phyloP scores from a whole-genome alignment of 169 alveolate species.

The Plasmodium yoelii region DNA sequence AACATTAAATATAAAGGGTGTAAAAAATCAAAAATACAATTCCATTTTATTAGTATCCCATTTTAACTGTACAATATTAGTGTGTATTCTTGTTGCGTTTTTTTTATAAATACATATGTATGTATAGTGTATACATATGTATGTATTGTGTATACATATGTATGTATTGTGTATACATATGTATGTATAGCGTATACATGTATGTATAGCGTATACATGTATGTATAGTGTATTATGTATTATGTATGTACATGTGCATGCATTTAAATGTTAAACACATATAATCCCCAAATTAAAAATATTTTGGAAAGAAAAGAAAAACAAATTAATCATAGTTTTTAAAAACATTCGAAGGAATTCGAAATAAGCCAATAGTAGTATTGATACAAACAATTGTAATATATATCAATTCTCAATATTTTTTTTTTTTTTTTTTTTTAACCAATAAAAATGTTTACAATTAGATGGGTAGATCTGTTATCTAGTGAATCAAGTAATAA shows the following conservation, averaged over 20 bases:
- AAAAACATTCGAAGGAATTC: no score
- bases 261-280: background rate
- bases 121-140: background rate
- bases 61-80: no score
- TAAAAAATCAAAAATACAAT: no score
- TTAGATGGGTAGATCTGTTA: conserved; percentile 87
- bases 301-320: no score
- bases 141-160: background rate
- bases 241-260: background rate
- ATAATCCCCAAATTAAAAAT: no score
- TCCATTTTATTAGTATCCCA: no score
- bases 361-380: no score
- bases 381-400: no score
- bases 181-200: background rate
- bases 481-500: conserved; percentile 86
- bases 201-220: background rate
- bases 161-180: conserved; percentile 1
- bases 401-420: no score
- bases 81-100: background rate
- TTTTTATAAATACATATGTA: background rate
- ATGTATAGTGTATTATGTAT: background rate
- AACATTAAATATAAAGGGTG: no score
- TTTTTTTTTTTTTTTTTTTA: no score
- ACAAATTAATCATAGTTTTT: no score
- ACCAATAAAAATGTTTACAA: conserved; percentile 72